Conservation (phyloP, 208 protist species). For the Crithidia mellificae region DNA sequence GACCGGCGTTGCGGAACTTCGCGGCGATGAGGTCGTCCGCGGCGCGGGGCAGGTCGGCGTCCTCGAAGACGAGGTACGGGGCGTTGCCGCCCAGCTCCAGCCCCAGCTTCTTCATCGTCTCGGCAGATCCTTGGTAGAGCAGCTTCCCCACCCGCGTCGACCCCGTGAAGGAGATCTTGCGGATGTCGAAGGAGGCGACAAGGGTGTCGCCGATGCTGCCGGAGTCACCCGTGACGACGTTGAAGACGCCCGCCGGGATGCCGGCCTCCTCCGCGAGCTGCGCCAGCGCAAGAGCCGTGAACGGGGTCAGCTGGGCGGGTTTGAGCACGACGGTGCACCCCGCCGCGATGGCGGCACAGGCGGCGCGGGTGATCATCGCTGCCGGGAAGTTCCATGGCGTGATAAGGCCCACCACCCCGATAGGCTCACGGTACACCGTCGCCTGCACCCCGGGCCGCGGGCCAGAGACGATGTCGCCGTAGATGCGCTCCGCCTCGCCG, state of each 20-base stretch:
- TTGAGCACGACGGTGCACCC: slow-evolving; percentile 91
- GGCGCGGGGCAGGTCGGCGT: slow-evolving; percentile 79
- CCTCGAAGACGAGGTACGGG: slow-evolving; percentile 88
- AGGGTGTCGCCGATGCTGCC: slow-evolving; percentile 59
- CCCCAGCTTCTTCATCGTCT: slow-evolving; percentile 79
- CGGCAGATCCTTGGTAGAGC: slow-evolving; percentile 54
- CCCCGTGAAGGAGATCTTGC: slow-evolving; percentile 90
- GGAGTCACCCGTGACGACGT: slow-evolving; percentile 80
- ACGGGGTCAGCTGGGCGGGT: slow-evolving; percentile 82
- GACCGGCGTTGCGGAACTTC: slow-evolving; percentile 87
- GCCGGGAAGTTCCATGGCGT: slow-evolving; percentile 95
- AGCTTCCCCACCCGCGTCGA: slow-evolving; percentile 74
- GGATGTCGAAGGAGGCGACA: slow-evolving; percentile 64
- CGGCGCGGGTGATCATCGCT: slow-evolving; percentile 78
- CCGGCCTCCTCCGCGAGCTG: slow-evolving; percentile 72
- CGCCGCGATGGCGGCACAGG: slow-evolving; percentile 86
- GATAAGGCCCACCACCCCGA: slow-evolving; percentile 86
- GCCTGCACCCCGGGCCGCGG: slow-evolving; percentile 53
- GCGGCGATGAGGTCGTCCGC: slow-evolving; percentile 60
- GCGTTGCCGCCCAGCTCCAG: slow-evolving; percentile 95
- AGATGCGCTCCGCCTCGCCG: slow-evolving; percentile 79
- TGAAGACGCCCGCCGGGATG: slow-evolving; percentile 80
- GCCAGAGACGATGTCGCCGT: slow-evolving; percentile 74
- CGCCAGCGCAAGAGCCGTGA: slow-evolving; percentile 74
- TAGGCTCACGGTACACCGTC: slow-evolving; percentile 74